phyloP scores from a whole-genome alignment of 2,329 filamentous ascomycete genomes.

The Sclerotinia borealis region DNA sequence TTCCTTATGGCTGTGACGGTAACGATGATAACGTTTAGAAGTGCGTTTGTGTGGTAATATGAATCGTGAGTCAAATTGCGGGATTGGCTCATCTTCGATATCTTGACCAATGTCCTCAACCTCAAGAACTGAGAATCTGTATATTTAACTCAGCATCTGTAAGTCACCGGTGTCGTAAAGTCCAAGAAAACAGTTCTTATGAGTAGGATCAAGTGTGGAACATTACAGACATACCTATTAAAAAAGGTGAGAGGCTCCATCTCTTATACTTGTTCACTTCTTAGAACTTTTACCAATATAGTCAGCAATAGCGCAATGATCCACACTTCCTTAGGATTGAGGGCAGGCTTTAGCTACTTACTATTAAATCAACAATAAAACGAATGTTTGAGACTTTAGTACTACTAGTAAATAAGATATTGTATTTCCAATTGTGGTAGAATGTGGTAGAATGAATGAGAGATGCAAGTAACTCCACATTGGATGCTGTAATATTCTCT shows the following conservation, averaged over 20 bases:
- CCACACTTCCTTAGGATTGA: not conserved
- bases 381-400: not conserved
- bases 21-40: accelerated
- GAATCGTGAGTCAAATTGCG: not conserved
- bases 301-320: not conserved
- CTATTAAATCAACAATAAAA: not conserved
- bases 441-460: not conserved
- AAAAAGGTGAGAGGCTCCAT: not conserved
- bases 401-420: not conserved
- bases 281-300: not conserved
- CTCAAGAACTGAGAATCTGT: not conserved
- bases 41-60: not conserved
- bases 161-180: accelerated
- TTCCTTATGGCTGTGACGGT: not conserved
- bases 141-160: not conserved
- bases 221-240: not conserved
- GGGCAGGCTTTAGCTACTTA: not conserved
- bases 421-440: not conserved
- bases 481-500: not conserved
- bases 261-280: no score
- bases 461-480: not conserved
- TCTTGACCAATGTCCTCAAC: not conserved
- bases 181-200: accelerated
- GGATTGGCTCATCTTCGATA: not conserved
- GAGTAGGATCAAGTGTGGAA: no score